These are phyloP conservation scores for Lentinula boryana DNA, from an alignment of 768 basidiomycete genomes.

Conservation along the genomic window DNA sequence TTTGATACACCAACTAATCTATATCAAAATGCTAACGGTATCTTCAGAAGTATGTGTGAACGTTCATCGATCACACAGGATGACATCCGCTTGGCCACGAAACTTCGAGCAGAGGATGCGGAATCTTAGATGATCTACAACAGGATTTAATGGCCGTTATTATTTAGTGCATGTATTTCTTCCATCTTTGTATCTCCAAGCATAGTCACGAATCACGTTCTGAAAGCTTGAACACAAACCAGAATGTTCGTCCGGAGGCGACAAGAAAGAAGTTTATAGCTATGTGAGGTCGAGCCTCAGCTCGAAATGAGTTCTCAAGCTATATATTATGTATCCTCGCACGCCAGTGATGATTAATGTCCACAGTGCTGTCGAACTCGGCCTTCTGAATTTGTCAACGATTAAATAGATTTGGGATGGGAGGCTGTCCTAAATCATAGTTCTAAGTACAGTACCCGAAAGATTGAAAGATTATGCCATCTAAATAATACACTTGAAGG, in stretches of 20 bases:
- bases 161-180: too few relatives aligned
- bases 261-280: too few relatives aligned
- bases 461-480: slow-evolving; percentile 5
- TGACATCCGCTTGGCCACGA: slow-evolving; percentile 49
- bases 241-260: too few relatives aligned
- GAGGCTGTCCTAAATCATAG: slow-evolving; percentile 2
- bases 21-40: slow-evolving; percentile 50
- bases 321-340: too few relatives aligned
- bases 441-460: neutral
- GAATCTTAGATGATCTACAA: neutral
- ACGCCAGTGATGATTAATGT: too few relatives aligned
- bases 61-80: slow-evolving; percentile 69
- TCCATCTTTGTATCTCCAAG: too few relatives aligned
- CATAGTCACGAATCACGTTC: too few relatives aligned
- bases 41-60: slow-evolving; percentile 86
- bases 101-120: slow-evolving; percentile 13
- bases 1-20: slow-evolving; percentile 74
- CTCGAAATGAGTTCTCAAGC: too few relatives aligned
- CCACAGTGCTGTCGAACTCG: too few relatives aligned
- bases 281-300: too few relatives aligned
- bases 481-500: slow-evolving; percentile 4
- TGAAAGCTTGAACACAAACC: too few relatives aligned
- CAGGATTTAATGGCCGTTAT: neutral
- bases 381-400: neutral
- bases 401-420: slow-evolving; percentile 3